Conservation (phyloP, 2,329 filamentous ascomycete species). For the Xylaria sp. region DNA sequence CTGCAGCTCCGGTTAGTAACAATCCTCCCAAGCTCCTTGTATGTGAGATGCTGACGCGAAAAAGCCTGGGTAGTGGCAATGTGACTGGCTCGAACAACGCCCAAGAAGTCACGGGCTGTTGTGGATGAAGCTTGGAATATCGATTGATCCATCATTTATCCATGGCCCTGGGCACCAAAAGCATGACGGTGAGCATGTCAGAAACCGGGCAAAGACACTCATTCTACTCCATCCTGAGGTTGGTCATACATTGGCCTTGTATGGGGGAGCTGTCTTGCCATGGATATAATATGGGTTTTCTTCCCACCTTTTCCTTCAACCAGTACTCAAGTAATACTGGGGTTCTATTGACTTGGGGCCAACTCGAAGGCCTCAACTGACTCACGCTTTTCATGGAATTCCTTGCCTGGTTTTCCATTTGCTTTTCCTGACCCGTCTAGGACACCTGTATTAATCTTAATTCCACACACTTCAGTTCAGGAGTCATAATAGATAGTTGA, state of each 20-base stretch:
- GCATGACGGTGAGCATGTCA: neutral
- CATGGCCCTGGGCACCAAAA: neutral
- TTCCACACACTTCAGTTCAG: neutral
- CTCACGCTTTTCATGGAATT: neutral
- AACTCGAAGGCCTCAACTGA: neutral
- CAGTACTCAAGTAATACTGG: neutral
- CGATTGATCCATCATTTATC: neutral
- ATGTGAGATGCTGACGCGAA: slow-evolving; percentile 4
- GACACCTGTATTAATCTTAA: neutral
- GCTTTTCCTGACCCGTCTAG: neutral
- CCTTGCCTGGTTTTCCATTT: neutral
- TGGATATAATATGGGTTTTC: neutral
- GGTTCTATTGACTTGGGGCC: neutral
- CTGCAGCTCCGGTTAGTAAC: slow-evolving; percentile 64
- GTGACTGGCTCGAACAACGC: neutral
- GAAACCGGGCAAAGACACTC: neutral
- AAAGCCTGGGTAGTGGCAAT: neutral
- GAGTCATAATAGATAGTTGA: neutral
- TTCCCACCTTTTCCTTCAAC: neutral
- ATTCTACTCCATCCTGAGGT: too few species aligned
- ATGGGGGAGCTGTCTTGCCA: neutral
- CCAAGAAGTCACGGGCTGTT: slow-evolving; percentile 42
- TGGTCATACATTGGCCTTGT: neutral
- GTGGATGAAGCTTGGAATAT: slow-evolving; percentile 32
- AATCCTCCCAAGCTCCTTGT: neutral